Percentiles rank a stretch among this genome's conserved stretches.
Evolutionary conservation across 2,329 filamentous ascomycete genomes (phyloP).

Genomic region (Amauroascus niger): DNA sequence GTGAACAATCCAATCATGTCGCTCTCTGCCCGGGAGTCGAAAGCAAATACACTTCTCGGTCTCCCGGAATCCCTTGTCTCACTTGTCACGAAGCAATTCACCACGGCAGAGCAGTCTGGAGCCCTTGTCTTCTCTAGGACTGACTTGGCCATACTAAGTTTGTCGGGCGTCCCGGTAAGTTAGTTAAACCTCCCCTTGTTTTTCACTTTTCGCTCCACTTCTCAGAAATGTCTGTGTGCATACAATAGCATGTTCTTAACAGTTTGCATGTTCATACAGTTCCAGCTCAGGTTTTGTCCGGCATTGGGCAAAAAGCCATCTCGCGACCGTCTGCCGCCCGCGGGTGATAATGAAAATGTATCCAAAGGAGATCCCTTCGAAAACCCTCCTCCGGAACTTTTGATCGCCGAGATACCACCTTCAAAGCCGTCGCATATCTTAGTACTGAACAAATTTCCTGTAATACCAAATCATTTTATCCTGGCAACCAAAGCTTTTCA

Average conservation of each 20-base stretch:
- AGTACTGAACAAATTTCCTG: slow-evolving; percentile 42
- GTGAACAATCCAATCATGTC: too few species aligned
- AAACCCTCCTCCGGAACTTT: slow-evolving; percentile 24
- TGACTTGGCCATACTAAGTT: slow-evolving; percentile 30
- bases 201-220: not conserved
- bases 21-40: too few species aligned
- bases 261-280: slow-evolving; percentile 25
- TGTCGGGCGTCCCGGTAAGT: slow-evolving; percentile 30
- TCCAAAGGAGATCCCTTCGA: slow-evolving; percentile 38
- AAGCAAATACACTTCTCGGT: slow-evolving; percentile 29
- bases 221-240: too few species aligned
- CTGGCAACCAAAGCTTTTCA: slow-evolving; percentile 39
- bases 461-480: slow-evolving; percentile 43
- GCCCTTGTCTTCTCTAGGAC: slow-evolving; percentile 34
- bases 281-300: slow-evolving; percentile 42
- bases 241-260: not conserved
- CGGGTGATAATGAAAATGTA: slow-evolving; percentile 15
- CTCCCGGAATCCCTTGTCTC: slow-evolving; percentile 29
- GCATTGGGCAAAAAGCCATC: slow-evolving; percentile 39
- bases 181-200: slow-evolving; percentile 1
- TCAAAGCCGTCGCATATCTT: slow-evolving; percentile 31
- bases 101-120: slow-evolving; percentile 29
- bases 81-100: slow-evolving; percentile 31
- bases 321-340: slow-evolving; percentile 1
- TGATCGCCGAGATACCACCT: slow-evolving; percentile 14